Conservation (phyloP, 2,329 filamentous ascomycete genomes). For the Paecilomyces dactylethromorphus region DNA sequence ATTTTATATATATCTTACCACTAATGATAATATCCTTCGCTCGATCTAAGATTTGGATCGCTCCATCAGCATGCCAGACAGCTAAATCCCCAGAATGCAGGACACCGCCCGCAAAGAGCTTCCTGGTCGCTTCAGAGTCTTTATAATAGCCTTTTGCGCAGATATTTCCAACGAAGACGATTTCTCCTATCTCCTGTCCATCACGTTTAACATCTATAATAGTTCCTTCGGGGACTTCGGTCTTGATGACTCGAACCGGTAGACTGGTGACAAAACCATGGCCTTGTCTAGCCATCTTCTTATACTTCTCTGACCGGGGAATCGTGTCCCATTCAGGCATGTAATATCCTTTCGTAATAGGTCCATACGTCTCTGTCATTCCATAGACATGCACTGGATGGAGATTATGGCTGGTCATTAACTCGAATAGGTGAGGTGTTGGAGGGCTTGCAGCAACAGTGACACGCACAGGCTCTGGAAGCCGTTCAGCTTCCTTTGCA, state of each 20-base stretch:
- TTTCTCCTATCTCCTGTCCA: conserved; percentile 72
- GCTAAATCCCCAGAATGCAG: conserved; percentile 88
- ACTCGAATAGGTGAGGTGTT: conserved; percentile 81
- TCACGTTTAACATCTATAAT: conserved; percentile 63
- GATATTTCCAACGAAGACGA: conserved; percentile 86
- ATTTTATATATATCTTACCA: conserved; percentile 45
- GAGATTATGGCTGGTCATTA: conserved; percentile 83
- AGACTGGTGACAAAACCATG: conserved; percentile 83
- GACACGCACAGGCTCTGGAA: conserved; percentile 69
- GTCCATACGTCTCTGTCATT: conserved; percentile 81
- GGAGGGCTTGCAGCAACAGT: conserved; percentile 91
- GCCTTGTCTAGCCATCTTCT: conserved; percentile 87
- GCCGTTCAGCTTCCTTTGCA: conserved; percentile 62
- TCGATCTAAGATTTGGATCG: conserved; percentile 84
- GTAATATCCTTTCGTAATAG: conserved; percentile 88
- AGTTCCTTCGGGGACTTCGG: conserved; percentile 60
- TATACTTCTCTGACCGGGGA: conserved; percentile 69
- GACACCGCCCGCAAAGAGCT: conserved; percentile 80
- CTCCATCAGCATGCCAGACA: conserved; percentile 86
- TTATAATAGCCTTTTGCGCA: conserved; percentile 90
- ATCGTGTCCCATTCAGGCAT: conserved; percentile 79
- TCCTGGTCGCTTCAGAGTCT: conserved; percentile 74
- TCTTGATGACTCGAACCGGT: conserved; percentile 74
- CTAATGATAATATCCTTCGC: conserved; percentile 99
- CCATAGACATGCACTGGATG: conserved; percentile 92